A percentile compares a stretch with the other conserved stretches of the same genome.
These are phyloP conservation scores for Triticum dicoccoides DNA, from an alignment of 176 grass and related monocot genomes.

Conservation along the genomic window DNA sequence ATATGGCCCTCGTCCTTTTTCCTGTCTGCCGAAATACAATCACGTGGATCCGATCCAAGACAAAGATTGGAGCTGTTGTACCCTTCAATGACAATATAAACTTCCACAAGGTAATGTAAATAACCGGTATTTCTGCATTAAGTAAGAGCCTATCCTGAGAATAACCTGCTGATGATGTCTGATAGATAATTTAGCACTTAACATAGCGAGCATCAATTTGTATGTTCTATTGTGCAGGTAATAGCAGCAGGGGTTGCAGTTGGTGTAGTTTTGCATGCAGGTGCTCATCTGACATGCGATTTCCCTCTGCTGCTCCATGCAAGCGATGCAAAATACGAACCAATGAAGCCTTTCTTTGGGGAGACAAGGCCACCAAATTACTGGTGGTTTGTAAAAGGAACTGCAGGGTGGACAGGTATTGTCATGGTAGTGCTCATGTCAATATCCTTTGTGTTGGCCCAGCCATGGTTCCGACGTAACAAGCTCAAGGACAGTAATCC, in stretches of 20 bases:
- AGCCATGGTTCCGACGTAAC: conserved; percentile 90
- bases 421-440: conserved; percentile 80
- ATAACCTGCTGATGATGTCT: too few relatives aligned
- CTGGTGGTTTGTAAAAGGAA: conserved; percentile 98
- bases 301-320: conserved; percentile 78
- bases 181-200: too few relatives aligned
- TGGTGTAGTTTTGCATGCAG: conserved; percentile 73
- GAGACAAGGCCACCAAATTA: conserved; percentile 63
- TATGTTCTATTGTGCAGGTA: conserved; percentile 43
- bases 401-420: conserved; percentile 87
- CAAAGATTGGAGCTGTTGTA: conserved; percentile 61
- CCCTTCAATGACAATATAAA: conserved; percentile 96
- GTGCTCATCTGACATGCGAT: conserved; percentile 84
- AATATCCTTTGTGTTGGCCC: conserved; percentile 69
- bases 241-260: conserved; percentile 74
- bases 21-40: conserved; percentile 83
- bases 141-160: too few relatives aligned
- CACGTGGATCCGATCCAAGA: conserved; percentile 82
- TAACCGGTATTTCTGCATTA: too few relatives aligned
- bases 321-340: conserved; percentile 55
- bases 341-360: conserved; percentile 86
- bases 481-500: conserved; percentile 66
- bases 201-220: too few relatives aligned
- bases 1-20: conserved; percentile 80
- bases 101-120: conserved; percentile 65